Conservation (phyloP, 345 rosid genomes). For the Lumnitzera littorea region DNA sequence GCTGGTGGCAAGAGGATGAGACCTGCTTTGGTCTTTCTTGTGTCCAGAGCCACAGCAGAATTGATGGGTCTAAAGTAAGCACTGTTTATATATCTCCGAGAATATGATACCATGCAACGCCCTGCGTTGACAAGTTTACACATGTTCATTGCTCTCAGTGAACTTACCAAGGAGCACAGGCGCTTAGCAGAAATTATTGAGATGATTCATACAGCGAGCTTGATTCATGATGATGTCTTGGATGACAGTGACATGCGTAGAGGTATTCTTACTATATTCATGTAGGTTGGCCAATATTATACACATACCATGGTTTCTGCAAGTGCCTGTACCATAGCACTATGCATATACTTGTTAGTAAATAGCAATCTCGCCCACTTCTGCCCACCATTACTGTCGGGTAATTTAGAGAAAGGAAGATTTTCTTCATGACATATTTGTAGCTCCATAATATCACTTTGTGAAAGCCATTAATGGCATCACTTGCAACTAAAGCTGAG, state of each 20-base stretch:
- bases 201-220: conserved; percentile 98
- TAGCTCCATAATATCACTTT: no score
- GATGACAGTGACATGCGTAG: conserved; percentile 93
- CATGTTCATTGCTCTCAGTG: conserved; percentile 36
- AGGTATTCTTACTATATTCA: conserved; percentile 31
- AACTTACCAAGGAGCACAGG: conserved; percentile 67
- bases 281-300: no score
- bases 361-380: no score
- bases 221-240: conserved; percentile 92
- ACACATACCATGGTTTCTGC: no score
- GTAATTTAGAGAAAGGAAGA: no score
- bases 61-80: conserved; percentile 62
- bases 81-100: conserved; percentile 9
- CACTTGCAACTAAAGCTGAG: no score
- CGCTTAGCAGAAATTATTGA: conserved; percentile 96
- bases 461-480: neutral
- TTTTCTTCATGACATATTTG: no score
- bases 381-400: no score
- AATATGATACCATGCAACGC: neutral
- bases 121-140: conserved; percentile 7
- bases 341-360: no score
- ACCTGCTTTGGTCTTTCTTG: conserved; percentile 90
- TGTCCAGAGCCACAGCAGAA: conserved; percentile 89
- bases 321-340: neutral
- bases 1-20: conserved; percentile 99